Evolutionary conservation across 257 asterid species (phyloP).

Genomic region (Nicotiana obtusifolia): DNA sequence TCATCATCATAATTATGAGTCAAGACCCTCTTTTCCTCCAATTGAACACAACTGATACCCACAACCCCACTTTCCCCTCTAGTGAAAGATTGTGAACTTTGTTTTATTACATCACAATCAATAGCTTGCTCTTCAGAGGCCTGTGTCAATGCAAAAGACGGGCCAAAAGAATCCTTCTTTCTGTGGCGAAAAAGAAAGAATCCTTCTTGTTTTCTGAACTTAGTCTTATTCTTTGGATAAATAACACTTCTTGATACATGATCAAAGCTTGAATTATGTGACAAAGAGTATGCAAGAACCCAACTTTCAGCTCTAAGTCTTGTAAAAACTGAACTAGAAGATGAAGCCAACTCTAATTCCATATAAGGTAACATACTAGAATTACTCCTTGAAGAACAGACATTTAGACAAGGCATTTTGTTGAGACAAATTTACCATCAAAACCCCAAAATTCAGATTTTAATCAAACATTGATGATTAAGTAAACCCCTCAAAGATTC

Average conservation of each 20-base stretch:
- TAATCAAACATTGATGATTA: constrained; percentile 9
- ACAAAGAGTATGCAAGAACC: constrained; percentile 15
- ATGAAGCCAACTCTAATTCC: constrained; percentile 34
- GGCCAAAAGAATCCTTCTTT: constrained; percentile 28
- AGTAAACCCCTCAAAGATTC: not conserved
- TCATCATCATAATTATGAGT: not conserved
- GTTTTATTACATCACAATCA: constrained; percentile 21
- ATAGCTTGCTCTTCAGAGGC: constrained; percentile 45
- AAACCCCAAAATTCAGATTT: constrained; percentile 8
- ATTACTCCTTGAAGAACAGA: constrained; percentile 52
- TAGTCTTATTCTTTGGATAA: constrained; percentile 15
- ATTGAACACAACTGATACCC: constrained; percentile 5
- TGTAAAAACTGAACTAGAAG: constrained; percentile 22
- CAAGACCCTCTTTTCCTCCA: constrained; percentile 14
- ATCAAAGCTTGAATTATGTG: constrained; percentile 10
- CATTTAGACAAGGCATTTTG: constrained; percentile 64
- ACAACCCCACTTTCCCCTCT: constrained; percentile 16
- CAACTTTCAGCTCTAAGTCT: constrained; percentile 36
- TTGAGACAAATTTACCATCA: constrained; percentile 9
- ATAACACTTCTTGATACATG: constrained; percentile 15
- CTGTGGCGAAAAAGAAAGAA: constrained; percentile 16
- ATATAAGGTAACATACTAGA: constrained; percentile 32
- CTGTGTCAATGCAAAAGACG: constrained; percentile 42
- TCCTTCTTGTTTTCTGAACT: constrained; percentile 11
- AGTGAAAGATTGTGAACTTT: constrained; percentile 21